Conservation (phyloP, 148 eudicot species). For the Selenicereus undatus region DNA sequence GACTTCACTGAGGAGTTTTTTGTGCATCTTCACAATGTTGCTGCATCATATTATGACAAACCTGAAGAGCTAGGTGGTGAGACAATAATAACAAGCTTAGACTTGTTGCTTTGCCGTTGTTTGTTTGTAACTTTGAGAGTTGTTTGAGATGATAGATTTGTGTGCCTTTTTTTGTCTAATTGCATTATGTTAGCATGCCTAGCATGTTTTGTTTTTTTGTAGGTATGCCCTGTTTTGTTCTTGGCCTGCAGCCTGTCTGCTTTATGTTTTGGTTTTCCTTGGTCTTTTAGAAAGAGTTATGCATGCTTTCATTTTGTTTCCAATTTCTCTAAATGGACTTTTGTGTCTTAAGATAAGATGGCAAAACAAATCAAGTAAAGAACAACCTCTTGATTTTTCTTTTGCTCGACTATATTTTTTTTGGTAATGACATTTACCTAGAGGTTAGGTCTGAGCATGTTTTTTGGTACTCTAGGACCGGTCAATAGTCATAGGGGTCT, state of each 20-base stretch:
- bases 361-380: no score
- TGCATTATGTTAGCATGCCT: neutral
- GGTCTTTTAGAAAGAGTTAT: no score
- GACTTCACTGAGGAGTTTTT: constrained; percentile 93
- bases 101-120: neutral
- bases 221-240: no score
- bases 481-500: no score
- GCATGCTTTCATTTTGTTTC: neutral
- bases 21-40: constrained; percentile 68
- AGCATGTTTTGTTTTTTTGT: neutral
- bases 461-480: no score
- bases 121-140: constrained; percentile 5
- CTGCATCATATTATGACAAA: constrained; percentile 73
- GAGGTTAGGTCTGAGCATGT: no score
- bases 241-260: neutral
- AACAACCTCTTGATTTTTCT: no score
- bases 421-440: no score
- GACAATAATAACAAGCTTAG: constrained; percentile 10
- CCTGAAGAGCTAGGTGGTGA: constrained; percentile 76
- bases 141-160: constrained; percentile 9
- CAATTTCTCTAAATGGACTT: no score
- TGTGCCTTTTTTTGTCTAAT: neutral
- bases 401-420: no score
- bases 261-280: neutral
- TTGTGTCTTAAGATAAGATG: no score